Percentiles rank a stretch among this genome's conserved stretches.
These are phyloP conservation scores for Solanum hybrid DNA, from an alignment of 305 asterid genomes.

Conservation along the genomic window DNA sequence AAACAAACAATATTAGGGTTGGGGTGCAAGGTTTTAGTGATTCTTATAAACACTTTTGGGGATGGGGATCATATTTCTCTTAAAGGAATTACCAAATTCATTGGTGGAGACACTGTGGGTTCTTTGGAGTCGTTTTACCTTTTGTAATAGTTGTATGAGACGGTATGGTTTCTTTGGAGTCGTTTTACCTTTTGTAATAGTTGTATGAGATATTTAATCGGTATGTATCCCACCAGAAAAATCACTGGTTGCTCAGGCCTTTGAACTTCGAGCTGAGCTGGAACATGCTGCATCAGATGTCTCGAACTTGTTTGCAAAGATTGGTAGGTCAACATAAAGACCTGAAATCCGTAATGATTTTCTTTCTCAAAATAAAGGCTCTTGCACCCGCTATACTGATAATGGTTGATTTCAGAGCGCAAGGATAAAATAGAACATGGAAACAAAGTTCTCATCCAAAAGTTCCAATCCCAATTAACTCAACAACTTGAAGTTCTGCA, in stretches of 20 bases:
- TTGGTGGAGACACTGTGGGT: not conserved
- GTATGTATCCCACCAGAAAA: constrained; percentile 52
- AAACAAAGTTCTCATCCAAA: constrained; percentile 69
- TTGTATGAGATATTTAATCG: constrained; percentile 4
- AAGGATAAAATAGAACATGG: constrained; percentile 91
- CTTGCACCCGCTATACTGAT: constrained; percentile 12
- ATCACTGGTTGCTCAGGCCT: constrained; percentile 81
- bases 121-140: not conserved
- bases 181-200: not conserved
- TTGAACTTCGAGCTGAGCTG: constrained; percentile 82
- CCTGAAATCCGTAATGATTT: not conserved
- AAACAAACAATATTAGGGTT: not conserved
- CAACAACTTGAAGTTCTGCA: constrained; percentile 83
- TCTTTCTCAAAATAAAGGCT: constrained; percentile 1
- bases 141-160: not conserved
- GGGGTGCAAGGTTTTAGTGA: not conserved
- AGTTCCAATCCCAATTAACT: constrained; percentile 75
- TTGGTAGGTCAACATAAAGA: constrained; percentile 32
- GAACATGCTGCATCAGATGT: constrained; percentile 90
- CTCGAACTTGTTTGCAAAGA: constrained; percentile 77
- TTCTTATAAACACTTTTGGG: not conserved
- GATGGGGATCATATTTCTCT: not conserved
- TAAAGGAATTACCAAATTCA: not conserved
- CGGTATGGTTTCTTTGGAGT: not conserved
- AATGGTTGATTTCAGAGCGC: constrained; percentile 54